Base-by-base conservation (phyloP, 371 early-diverging fungal genomes). In the Fennellomyces sp. region DNA sequence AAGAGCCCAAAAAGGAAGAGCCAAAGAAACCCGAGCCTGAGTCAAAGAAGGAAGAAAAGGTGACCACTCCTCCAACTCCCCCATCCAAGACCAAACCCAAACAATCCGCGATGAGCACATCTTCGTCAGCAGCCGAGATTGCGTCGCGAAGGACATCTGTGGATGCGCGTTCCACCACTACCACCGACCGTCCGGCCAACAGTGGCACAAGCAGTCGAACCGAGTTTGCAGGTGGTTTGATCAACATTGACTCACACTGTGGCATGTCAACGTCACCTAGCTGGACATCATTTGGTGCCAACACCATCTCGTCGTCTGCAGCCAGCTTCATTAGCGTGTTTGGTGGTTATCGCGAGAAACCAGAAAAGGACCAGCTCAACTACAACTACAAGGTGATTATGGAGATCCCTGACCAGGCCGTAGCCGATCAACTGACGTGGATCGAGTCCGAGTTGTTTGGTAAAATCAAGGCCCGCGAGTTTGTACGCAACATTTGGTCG, bases 361-460 rank as follows among this genome's bases (percentile, higher is more conserved):
- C 63, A 7, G 75, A 77, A 41, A 73, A 73, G 58, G 76, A 75
- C 39, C 57, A 57, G 21, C 41, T 61, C 11, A 58, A 54, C n/a
- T 41, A 59, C 13, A 57, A 60, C 35, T 66, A 60, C 35, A 70
- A 66, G 31, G 38, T 66, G 2, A 78, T 85, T 19, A 72, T 78
- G 61, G 76, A 76, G 2, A 55, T 72, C 12, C 54, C 78, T 11
- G 75, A 80, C 19, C 59, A 58, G 39, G 76, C 69, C 8, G 64
- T 89, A 33, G 88, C 90, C 0, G 79, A 83, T 21, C 90, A 90
- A 50, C 63, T 90, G 54, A 87, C 88, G 1, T 78, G 85, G 72
- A 78, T 88, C 26, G 90, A 88, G 58, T 72, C 75, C n/a, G 68
- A 69, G 19, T 68, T 82, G 25, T 86, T 88, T 65, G 63, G 68